Evolutionary conservation across 2,329 filamentous ascomycete genomes (phyloP).

Genomic region (Neophaeococcomyces aloes): DNA sequence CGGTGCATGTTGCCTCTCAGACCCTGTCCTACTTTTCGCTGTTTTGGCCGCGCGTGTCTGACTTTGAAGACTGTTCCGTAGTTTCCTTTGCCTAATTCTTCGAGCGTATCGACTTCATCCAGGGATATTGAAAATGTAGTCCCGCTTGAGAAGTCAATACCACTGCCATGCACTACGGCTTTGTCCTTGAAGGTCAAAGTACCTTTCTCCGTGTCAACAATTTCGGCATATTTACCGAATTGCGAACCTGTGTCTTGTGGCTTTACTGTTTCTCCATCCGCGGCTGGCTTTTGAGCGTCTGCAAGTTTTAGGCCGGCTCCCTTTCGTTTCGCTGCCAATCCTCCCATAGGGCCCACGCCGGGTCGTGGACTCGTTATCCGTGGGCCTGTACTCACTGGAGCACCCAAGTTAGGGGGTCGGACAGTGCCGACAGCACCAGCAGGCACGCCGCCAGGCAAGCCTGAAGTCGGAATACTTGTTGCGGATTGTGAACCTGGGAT

Average conservation of each 20-base stretch:
- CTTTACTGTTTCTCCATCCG: slow-evolving; percentile 13
- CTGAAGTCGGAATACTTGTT: slow-evolving; percentile 4
- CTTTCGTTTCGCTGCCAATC: slow-evolving; percentile 39
- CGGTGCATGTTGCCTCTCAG: slow-evolving; percentile 48
- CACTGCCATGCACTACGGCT: slow-evolving; percentile 75
- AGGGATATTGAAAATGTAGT: slow-evolving; percentile 87
- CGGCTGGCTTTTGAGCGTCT: slow-evolving; percentile 42
- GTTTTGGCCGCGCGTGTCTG: slow-evolving; percentile 62
- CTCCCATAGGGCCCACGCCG: slow-evolving; percentile 29
- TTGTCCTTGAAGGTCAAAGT: slow-evolving; percentile 89
- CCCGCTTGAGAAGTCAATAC: slow-evolving; percentile 85
- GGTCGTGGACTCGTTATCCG: slow-evolving; percentile 25
- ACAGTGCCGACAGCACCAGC: slow-evolving; percentile 4
- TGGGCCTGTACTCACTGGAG: slow-evolving; percentile 26
- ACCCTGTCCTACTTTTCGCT: slow-evolving; percentile 50
- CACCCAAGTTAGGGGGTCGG: slow-evolving; percentile 12
- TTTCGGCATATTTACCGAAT: slow-evolving; percentile 64
- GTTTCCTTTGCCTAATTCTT: slow-evolving; percentile 93
- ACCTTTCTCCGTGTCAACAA: slow-evolving; percentile 82
- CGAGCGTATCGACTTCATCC: slow-evolving; percentile 85
- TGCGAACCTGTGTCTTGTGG: slow-evolving; percentile 31
- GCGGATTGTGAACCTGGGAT: slow-evolving; percentile 14
- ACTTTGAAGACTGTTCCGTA: slow-evolving; percentile 98
- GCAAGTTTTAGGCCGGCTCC: slow-evolving; percentile 37
- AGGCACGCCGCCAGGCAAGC: slow-evolving; percentile 18